phyloP scores from a whole-genome alignment of 2,329 filamentous ascomycete species.

The Fusarium oligoseptatum region DNA sequence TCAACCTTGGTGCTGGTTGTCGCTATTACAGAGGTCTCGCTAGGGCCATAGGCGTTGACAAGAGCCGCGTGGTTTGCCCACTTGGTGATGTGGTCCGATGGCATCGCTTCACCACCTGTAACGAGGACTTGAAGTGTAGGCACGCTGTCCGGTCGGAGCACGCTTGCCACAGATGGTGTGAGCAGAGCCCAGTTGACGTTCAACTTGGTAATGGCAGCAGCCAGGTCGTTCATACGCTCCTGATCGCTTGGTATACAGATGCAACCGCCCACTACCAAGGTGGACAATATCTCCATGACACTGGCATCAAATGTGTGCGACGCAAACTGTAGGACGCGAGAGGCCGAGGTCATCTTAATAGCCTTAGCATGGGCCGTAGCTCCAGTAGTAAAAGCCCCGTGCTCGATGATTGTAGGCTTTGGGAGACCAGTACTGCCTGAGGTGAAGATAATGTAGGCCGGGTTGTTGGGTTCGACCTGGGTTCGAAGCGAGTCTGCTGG shows the following conservation, averaged over 20 bases:
- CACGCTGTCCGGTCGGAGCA: conserved; percentile 26
- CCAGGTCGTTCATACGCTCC: conserved; percentile 31
- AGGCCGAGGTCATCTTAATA: conserved; percentile 16
- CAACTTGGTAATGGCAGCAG: conserved; percentile 18
- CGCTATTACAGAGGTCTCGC: conserved; percentile 21
- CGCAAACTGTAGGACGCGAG: conserved; percentile 35
- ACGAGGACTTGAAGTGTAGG: conserved; percentile 15
- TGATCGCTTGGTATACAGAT: conserved; percentile 31
- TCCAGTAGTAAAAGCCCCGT: conserved; percentile 25
- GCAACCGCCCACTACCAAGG: conserved; percentile 38
- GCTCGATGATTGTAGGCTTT: conserved; percentile 37
- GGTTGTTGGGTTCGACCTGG: background rate
- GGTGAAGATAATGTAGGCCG: conserved; percentile 39
- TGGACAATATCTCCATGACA: conserved; percentile 41
- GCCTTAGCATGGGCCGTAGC: conserved; percentile 31
- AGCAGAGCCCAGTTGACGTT: conserved; percentile 34
- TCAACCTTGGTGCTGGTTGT: conserved; percentile 16
- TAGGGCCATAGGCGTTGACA: conserved; percentile 36
- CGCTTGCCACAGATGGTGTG: conserved; percentile 31
- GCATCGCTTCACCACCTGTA: conserved; percentile 33
- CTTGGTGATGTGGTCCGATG: conserved; percentile 19
- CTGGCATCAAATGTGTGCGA: conserved; percentile 31
- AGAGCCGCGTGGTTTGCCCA: conserved; percentile 27
- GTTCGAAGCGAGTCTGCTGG: background rate
- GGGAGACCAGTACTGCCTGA: conserved; percentile 39